Conservation (phyloP, 2,329 filamentous ascomycete species). For the Fusarium decemcellulare region DNA sequence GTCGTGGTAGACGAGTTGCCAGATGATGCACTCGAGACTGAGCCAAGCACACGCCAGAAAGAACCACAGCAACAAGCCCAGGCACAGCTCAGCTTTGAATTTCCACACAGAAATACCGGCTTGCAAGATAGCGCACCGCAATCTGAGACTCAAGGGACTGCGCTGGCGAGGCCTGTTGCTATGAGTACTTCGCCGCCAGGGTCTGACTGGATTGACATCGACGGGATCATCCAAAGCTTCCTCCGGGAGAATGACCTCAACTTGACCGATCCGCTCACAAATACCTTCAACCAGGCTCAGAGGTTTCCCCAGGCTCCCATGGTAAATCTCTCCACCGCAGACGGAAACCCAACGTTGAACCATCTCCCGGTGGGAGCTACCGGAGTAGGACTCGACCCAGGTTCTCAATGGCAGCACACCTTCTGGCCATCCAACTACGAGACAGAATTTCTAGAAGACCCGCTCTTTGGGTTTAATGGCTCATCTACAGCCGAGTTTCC, state of each 20-base stretch:
- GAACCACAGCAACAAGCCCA: conserved; percentile 3
- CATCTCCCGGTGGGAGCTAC: neutral
- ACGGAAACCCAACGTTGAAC: neutral
- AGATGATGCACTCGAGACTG: conserved; percentile 21
- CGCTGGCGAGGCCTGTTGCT: neutral
- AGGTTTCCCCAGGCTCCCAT: conserved; percentile 7
- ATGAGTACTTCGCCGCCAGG: conserved; percentile 16
- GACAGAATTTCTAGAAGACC: conserved; percentile 43
- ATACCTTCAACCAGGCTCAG: too few species aligned
- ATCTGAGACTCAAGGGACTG: neutral
- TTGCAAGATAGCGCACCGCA: neutral
- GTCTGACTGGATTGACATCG: conserved; percentile 51
- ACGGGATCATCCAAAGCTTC: conserved; percentile 55
- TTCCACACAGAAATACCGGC: neutral
- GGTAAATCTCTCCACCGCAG: too few species aligned
- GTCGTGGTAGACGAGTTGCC: conserved; percentile 44
- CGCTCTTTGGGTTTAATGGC: conserved; percentile 51
- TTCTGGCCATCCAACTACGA: conserved; percentile 29
- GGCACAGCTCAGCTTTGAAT: neutral
- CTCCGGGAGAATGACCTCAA: conserved; percentile 39
- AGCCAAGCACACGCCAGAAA: neutral
- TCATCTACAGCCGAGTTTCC: conserved; percentile 47
- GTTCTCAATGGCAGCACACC: conserved; percentile 12
- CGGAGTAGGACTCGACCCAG: neutral
- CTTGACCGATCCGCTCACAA: neutral